Conservation (phyloP, 495 filamentous ascomycete species). For the Astrocystis sublimbata region DNA sequence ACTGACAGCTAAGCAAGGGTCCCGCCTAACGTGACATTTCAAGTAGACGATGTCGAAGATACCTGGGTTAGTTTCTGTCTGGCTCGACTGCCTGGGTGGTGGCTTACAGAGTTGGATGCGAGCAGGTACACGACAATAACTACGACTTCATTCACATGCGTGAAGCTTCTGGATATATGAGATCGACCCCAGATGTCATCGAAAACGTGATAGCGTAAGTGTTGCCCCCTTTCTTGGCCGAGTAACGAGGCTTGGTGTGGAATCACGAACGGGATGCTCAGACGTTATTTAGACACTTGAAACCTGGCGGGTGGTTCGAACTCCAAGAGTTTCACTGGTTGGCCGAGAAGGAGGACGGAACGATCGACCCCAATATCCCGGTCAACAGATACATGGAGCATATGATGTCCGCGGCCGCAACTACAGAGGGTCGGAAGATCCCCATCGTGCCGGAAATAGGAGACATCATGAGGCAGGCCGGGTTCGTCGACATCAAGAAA, state of each 20-base stretch:
- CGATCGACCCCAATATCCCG: constrained; percentile 6
- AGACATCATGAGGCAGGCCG: constrained; percentile 19
- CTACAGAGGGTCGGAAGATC: constrained; percentile 17
- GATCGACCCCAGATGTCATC: constrained; percentile 11
- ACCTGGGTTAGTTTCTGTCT: constrained; percentile 32
- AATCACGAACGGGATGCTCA: neutral
- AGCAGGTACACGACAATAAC: constrained; percentile 17
- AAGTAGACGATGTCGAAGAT: constrained; percentile 46
- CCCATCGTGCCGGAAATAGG: constrained; percentile 18
- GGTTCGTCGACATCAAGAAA: constrained; percentile 24
- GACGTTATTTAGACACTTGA: constrained; percentile 14
- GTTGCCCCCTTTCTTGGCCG: neutral
- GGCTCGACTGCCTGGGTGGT: neutral
- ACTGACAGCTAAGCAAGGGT: constrained; percentile 24
- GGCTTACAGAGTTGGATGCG: neutral
- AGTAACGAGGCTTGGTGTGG: neutral
- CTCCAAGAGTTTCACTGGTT: constrained; percentile 23
- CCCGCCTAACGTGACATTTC: constrained; percentile 38
- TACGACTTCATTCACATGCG: constrained; percentile 27
- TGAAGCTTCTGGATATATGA: constrained; percentile 19
- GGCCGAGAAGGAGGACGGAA: constrained; percentile 18
- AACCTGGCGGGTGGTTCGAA: constrained; percentile 31
- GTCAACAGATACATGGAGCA: constrained; percentile 13
- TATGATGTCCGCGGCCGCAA: constrained; percentile 19
- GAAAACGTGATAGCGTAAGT: constrained; percentile 16